phyloP scores from a whole-genome alignment of 1,284 basidiomycete genomes.

The Apiotrichum veenhuisii region DNA sequence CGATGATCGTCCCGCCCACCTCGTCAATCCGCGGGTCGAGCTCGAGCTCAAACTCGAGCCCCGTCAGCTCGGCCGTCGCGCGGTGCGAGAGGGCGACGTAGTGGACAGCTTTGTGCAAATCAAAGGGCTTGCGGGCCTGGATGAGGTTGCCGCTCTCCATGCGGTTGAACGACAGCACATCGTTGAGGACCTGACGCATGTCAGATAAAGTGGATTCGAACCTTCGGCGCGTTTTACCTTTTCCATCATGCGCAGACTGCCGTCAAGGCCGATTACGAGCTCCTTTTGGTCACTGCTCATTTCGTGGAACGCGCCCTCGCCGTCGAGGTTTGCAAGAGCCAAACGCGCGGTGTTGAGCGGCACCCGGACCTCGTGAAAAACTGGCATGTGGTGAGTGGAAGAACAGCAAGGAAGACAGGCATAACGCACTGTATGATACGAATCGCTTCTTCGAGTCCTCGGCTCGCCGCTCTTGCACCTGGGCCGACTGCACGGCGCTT shows the following conservation, averaged over 20 bases:
- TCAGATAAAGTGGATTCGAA: neutral
- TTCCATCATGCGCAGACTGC: slow-evolving; percentile 72
- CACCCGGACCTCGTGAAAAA: slow-evolving; percentile 66
- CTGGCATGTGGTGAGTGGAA: slow-evolving; percentile 25
- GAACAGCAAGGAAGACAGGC: neutral
- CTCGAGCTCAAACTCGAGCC: slow-evolving; percentile 63
- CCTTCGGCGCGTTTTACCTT: slow-evolving; percentile 27
- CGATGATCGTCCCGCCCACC: slow-evolving; percentile 54
- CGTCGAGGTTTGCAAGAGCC: slow-evolving; percentile 84
- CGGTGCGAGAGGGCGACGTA: slow-evolving; percentile 72
- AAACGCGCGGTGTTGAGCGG: slow-evolving; percentile 85
- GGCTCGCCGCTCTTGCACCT: slow-evolving; percentile 74
- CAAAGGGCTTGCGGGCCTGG: slow-evolving; percentile 60
- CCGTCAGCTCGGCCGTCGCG: slow-evolving; percentile 68
- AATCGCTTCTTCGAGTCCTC: slow-evolving; percentile 72
- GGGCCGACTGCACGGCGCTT: slow-evolving; percentile 74
- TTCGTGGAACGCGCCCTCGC: slow-evolving; percentile 50
- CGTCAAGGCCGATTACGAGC: slow-evolving; percentile 57
- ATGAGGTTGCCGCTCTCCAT: slow-evolving; percentile 50
- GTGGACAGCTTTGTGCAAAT: slow-evolving; percentile 76
- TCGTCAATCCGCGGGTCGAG: slow-evolving; percentile 71
- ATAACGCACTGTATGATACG: slow-evolving; percentile 69
- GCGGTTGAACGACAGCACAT: slow-evolving; percentile 60
- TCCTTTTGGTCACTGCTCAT: slow-evolving; percentile 40
- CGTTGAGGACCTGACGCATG: slow-evolving; percentile 62